phyloP scores from a whole-genome alignment of 306 rosid genomes.

The Nissolia schottii region DNA sequence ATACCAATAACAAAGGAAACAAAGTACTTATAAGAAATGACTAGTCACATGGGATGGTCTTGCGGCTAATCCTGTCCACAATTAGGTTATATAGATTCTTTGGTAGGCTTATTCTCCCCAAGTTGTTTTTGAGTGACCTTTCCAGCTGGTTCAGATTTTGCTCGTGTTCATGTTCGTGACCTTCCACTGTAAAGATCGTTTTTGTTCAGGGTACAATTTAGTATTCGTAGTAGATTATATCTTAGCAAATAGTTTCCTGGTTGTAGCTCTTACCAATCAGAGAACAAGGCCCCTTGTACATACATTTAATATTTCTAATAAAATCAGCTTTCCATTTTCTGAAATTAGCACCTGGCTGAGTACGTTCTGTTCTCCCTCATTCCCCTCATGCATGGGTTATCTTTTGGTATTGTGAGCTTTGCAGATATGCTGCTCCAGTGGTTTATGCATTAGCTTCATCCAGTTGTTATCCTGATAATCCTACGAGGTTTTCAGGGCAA shows the following conservation, averaged over 20 bases:
- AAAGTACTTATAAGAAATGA: slow-evolving; percentile 71
- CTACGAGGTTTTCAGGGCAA: neutral
- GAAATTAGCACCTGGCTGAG: slow-evolving; percentile 15
- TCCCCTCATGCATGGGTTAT: slow-evolving; percentile 2
- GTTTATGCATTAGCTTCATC: slow-evolving; percentile 26
- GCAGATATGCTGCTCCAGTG: slow-evolving; percentile 31
- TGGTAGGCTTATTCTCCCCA: slow-evolving; percentile 65
- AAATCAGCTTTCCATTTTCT: slow-evolving; percentile 59
- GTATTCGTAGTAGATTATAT: slow-evolving; percentile 75
- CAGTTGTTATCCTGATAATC: slow-evolving; percentile 8
- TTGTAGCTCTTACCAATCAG: slow-evolving; percentile 76
- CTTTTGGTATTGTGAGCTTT: slow-evolving; percentile 27
- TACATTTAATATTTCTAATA: slow-evolving; percentile 84
- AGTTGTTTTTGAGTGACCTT: slow-evolving; percentile 84
- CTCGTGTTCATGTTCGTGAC: slow-evolving; percentile 66
- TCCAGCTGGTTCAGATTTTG: slow-evolving; percentile 72
- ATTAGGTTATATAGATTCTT: slow-evolving; percentile 95
- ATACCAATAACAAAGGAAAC: slow-evolving; percentile 90
- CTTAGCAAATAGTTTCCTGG: slow-evolving; percentile 73
- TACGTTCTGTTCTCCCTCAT: neutral
- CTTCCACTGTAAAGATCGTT: slow-evolving; percentile 90
- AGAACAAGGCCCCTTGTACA: slow-evolving; percentile 84
- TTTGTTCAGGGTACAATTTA: slow-evolving; percentile 82
- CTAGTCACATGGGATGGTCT: slow-evolving; percentile 63
- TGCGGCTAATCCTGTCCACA: slow-evolving; percentile 58